These are phyloP conservation scores for Ogataea pini DNA, from an alignment of 805 yeast species.

Conservation along the genomic window DNA sequence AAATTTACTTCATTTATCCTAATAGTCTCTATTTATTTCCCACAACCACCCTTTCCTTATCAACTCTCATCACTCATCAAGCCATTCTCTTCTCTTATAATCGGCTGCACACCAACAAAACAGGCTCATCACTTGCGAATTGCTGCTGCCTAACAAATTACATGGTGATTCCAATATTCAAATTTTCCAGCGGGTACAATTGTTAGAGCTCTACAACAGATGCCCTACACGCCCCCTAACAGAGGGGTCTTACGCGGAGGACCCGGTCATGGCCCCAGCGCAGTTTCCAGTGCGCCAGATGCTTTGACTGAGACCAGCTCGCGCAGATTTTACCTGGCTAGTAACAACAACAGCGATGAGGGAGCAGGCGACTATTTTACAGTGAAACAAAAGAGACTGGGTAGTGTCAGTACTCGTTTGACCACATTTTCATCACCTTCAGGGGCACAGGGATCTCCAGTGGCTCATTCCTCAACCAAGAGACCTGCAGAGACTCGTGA, in stretches of 20 bases:
- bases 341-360: constrained; percentile 17
- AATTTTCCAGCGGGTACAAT: constrained; percentile 4
- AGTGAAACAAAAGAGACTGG: neutral
- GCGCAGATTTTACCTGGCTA: constrained; percentile 15
- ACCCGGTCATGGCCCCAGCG: neutral
- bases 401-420: neutral
- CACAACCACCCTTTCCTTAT: neutral
- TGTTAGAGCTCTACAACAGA: constrained; percentile 5
- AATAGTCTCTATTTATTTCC: neutral
- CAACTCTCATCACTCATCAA: too few species aligned
- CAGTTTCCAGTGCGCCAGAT: constrained; percentile 8
- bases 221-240: constrained; percentile 34
- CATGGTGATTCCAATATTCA: neutral
- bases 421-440: neutral
- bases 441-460: neutral
- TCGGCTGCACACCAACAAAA: too few species aligned
- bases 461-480: too few species aligned
- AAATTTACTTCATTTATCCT: neutral
- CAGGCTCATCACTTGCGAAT: neutral
- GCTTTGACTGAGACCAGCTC: constrained; percentile 11
- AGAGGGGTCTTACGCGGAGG: constrained; percentile 9
- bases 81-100: too few species aligned
- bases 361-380: neutral
- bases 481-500: constrained; percentile 10
- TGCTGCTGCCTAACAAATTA: neutral